Conservation (phyloP, 192 early-diverging fungal genomes). For the Linderina pennispora region DNA sequence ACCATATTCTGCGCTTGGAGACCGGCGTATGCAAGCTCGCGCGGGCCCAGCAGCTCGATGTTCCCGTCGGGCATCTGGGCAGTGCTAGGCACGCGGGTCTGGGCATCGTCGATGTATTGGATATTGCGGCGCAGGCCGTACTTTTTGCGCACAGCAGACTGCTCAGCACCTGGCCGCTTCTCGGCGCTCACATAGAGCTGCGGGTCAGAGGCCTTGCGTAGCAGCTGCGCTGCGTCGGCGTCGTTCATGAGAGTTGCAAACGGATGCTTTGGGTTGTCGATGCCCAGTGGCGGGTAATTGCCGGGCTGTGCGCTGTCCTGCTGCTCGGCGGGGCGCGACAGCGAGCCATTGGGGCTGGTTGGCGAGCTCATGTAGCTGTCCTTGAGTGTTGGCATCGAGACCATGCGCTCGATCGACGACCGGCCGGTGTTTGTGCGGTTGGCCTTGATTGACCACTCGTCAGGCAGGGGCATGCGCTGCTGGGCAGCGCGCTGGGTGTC, state of each 20-base stretch:
- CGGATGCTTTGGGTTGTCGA: slow-evolving; percentile 1
- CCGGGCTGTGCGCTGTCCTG: not conserved
- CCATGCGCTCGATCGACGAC: slow-evolving; percentile 26
- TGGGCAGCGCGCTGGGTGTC: slow-evolving; percentile 3
- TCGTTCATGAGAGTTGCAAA: slow-evolving; percentile 4
- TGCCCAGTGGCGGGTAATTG: slow-evolving; percentile 1
- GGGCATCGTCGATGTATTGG: slow-evolving; percentile 28
- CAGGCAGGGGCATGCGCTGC: slow-evolving; percentile 24
- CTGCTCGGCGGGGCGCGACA: not conserved
- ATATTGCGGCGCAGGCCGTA: slow-evolving; percentile 42
- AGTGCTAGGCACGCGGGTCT: not conserved
- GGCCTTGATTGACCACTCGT: not conserved
- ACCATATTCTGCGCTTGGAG: not conserved
- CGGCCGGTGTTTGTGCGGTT: not conserved
- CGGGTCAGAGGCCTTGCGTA: slow-evolving; percentile 46
- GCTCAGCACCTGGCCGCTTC: slow-evolving; percentile 43
- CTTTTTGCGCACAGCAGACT: slow-evolving; percentile 43
- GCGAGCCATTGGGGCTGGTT: not conserved
- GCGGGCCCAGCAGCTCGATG: not conserved
- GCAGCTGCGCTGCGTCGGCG: slow-evolving; percentile 19
- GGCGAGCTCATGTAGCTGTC: slow-evolving; percentile 5
- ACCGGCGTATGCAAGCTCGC: not conserved
- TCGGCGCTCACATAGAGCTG: slow-evolving; percentile 40
- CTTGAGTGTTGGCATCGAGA: slow-evolving; percentile 44
- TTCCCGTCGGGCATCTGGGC: not conserved